Conservation (phyloP, 306 rosid genomes). For the Lathyrus aphaca region DNA sequence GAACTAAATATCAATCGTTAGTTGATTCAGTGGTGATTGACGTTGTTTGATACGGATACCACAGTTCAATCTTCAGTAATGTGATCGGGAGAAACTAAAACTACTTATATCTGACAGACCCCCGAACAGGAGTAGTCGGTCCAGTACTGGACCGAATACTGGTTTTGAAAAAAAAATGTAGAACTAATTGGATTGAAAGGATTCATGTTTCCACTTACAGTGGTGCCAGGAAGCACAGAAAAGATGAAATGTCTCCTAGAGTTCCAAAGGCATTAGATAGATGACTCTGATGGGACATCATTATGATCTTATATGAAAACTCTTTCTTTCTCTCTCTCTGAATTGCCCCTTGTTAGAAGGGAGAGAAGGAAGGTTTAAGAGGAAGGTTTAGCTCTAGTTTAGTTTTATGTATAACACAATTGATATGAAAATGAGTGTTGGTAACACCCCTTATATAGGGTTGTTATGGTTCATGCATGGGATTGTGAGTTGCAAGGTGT, state of each 20-base stretch:
- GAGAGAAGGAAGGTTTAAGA: constrained; percentile 33
- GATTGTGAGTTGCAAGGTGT: background rate
- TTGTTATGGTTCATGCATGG: constrained; percentile 40
- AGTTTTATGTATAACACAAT: constrained; percentile 33
- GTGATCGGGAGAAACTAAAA: no score
- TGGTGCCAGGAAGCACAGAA: constrained; percentile 84
- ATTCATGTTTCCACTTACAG: constrained; percentile 52
- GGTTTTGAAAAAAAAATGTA: background rate
- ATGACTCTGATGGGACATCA: constrained; percentile 44
- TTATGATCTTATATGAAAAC: constrained; percentile 1
- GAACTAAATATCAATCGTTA: no score
- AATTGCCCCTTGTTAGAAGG: constrained; percentile 22
- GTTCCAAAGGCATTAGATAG: constrained; percentile 61
- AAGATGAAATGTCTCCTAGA: constrained; percentile 81
- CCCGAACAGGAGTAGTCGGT: no score
- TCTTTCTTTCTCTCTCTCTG: constrained; percentile 10
- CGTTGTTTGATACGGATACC: no score
- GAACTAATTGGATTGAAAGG: background rate
- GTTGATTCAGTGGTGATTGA: no score
- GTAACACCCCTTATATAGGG: constrained; percentile 47
- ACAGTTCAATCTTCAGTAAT: no score
- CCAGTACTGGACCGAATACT: no score
- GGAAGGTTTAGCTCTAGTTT: background rate
- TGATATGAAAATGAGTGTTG: constrained; percentile 31
- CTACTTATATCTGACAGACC: no score